Evolutionary conservation across 495 filamentous ascomycete genomes (phyloP), one percentile per base, ranked within the genome.

Genomic region (Talaromyces trachyspermus): DNA sequence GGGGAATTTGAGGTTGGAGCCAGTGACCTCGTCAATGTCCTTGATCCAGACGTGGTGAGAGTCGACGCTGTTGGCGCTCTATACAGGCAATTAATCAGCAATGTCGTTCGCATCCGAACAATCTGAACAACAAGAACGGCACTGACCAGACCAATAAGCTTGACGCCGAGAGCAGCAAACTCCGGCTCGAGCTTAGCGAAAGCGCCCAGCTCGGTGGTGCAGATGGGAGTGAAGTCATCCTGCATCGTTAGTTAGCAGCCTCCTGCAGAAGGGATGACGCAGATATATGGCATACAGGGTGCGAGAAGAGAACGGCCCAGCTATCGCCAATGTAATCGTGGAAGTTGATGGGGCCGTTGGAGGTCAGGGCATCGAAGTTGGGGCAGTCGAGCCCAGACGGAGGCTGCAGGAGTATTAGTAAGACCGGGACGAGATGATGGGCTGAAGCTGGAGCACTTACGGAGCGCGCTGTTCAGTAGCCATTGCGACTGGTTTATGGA

Each of bases 171-270:
- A 72, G 87, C 88, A 60, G 77, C 77, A 78, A 98, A 98, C 72
- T 98, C 92, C 49, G 89, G 88, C 77, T 95, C 87, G 52, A 97
- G 85, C 70, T 95, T 95, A 56, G 94, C 90, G 61, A 83, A 95
- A 52, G 94, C 94, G 63, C 92, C 92, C 54, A 98, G 85, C 80
- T 98, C 92, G 49, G 92, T 98, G 66, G 92, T 98, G 78, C 92
- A 98, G 54, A 98, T 89, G 53, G 90, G 89, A 6, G 89, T 89
- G 73, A 82, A 89, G 68, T 90, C 85, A 61, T 69, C 70, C 55
- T 60, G 47, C 20, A 9, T n/a, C 30, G 17, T 14, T 9, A 23
- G 25, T 45, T 49, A 37, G 39, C 12, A 11, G 9, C 10, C 14
- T 46, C 10, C 2, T 42, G 1, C 5, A 18, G 4, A 2, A 8